Conservation (phyloP, 768 basidiomycete species). For the Termitomyces eurrhizus region DNA sequence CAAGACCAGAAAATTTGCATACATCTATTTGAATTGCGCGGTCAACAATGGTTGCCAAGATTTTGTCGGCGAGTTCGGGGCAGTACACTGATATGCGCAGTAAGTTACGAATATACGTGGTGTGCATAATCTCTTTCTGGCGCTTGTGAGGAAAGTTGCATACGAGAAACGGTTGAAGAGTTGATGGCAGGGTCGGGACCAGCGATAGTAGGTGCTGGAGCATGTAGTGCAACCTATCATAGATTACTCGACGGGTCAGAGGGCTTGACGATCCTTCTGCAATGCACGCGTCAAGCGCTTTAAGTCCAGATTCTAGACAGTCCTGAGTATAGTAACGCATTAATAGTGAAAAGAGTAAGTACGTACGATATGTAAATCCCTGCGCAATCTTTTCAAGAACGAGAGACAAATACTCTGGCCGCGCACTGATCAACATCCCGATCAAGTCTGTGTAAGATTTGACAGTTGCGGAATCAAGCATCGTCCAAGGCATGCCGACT, state of each 20-base stretch:
- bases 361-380: constrained; percentile 88
- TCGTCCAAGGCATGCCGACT: constrained; percentile 87
- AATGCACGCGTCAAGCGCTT: constrained; percentile 51
- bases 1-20: constrained; percentile 21
- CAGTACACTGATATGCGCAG: constrained; percentile 84
- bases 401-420: constrained; percentile 86
- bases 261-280: constrained; percentile 66
- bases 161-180: constrained; percentile 80
- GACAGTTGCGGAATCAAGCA: constrained; percentile 81
- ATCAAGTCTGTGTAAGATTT: constrained; percentile 87
- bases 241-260: constrained; percentile 77
- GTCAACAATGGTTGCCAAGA: constrained; percentile 85
- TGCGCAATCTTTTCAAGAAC: constrained; percentile 79
- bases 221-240: constrained; percentile 82
- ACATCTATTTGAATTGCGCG: constrained; percentile 97
- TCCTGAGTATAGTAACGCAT: constrained; percentile 2
- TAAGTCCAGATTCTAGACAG: constrained; percentile 65
- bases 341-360: background rate
- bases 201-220: constrained; percentile 85
- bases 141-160: constrained; percentile 93
- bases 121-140: constrained; percentile 72
- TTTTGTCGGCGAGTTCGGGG: constrained; percentile 78
- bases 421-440: constrained; percentile 86
- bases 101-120: constrained; percentile 89
- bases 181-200: constrained; percentile 87